A percentile compares a stretch with the other conserved stretches of the same genome.
Evolutionary conservation across 2,329 filamentous ascomycete species (phyloP).

Genomic region (Diaporthe citriasiana): DNA sequence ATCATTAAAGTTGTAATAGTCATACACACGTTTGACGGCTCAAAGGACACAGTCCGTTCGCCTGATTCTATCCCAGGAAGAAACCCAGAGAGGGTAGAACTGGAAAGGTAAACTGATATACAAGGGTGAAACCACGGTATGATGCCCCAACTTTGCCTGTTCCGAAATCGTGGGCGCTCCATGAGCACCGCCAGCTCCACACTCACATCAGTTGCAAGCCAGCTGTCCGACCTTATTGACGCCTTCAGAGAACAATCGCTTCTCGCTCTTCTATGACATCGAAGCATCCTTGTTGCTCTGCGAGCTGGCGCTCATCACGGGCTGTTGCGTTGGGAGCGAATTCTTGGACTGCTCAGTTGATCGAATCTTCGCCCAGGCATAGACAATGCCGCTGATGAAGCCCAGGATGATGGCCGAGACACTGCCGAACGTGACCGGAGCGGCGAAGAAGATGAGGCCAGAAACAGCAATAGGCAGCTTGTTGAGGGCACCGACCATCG

Average conservation of each 20-base stretch:
- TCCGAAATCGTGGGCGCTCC: neutral
- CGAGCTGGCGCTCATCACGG: slow-evolving; percentile 88
- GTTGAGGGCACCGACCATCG: slow-evolving; percentile 98
- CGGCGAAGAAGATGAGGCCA: slow-evolving; percentile 94
- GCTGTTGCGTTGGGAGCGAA: slow-evolving; percentile 76
- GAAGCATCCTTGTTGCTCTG: slow-evolving; percentile 90
- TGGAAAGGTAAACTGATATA: slow-evolving; percentile 20
- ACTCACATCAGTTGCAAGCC: neutral
- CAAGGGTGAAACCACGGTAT: neutral
- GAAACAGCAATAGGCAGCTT: slow-evolving; percentile 96
- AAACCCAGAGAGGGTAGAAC: slow-evolving; percentile 20
- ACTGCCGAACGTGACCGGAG: slow-evolving; percentile 91
- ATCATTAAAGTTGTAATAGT: slow-evolving; percentile 35
- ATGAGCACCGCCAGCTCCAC: neutral
- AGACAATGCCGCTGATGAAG: slow-evolving; percentile 93
- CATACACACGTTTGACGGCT: slow-evolving; percentile 18
- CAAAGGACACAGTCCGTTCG: slow-evolving; percentile 12
- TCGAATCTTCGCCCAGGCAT: slow-evolving; percentile 87
- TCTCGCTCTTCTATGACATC: slow-evolving; percentile 68
- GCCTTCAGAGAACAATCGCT: neutral
- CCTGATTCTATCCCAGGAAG: slow-evolving; percentile 15
- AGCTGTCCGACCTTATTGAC: neutral
- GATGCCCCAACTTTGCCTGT: slow-evolving; percentile 4
- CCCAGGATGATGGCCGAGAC: slow-evolving; percentile 92
- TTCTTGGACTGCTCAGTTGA: slow-evolving; percentile 78